A percentile compares a stretch with the other conserved stretches of the same genome.
Conservation (phyloP, 2,329 filamentous ascomycete genomes). For the Sporothrix brasiliensis region DNA sequence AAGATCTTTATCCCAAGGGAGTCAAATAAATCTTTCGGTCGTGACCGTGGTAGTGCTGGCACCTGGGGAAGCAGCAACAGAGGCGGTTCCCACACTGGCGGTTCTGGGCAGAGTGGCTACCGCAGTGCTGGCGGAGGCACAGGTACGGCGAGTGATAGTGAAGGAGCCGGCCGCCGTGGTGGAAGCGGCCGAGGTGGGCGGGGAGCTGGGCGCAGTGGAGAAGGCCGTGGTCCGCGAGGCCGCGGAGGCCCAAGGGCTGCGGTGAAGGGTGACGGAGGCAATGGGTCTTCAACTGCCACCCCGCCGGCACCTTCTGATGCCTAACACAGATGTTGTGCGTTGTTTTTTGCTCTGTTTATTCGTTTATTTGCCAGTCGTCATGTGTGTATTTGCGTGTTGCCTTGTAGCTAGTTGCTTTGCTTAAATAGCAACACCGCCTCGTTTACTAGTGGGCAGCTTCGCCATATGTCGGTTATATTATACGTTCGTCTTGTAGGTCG, state of each 20-base stretch:
- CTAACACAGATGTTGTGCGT: constrained; percentile 13
- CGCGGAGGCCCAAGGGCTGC: constrained; percentile 52
- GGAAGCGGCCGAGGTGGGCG: constrained; percentile 60
- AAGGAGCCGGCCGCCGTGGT: constrained; percentile 58
- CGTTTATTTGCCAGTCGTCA: neutral
- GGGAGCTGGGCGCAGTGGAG: constrained; percentile 55
- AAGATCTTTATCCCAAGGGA: constrained; percentile 70
- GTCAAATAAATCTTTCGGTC: constrained; percentile 49
- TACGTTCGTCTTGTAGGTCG: too few species aligned
- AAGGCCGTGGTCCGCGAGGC: constrained; percentile 59
- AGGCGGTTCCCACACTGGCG: constrained; percentile 58
- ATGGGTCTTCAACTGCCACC: constrained; percentile 57
- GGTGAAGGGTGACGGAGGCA: constrained; percentile 59
- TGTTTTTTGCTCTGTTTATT: neutral
- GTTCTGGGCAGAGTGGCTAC: constrained; percentile 68
- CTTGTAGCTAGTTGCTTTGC: neutral
- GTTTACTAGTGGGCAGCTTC: neutral
- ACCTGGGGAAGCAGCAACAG: constrained; percentile 69
- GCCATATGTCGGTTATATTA: too few species aligned
- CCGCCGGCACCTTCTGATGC: constrained; percentile 52
- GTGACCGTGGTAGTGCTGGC: constrained; percentile 65
- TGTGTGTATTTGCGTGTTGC: neutral
- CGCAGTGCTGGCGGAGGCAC: constrained; percentile 80
- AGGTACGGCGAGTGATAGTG: constrained; percentile 72
- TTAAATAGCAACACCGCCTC: neutral